These are phyloP conservation scores for Fraxinus nigra DNA, from an alignment of 305 asterid genomes.

Conservation along the genomic window DNA sequence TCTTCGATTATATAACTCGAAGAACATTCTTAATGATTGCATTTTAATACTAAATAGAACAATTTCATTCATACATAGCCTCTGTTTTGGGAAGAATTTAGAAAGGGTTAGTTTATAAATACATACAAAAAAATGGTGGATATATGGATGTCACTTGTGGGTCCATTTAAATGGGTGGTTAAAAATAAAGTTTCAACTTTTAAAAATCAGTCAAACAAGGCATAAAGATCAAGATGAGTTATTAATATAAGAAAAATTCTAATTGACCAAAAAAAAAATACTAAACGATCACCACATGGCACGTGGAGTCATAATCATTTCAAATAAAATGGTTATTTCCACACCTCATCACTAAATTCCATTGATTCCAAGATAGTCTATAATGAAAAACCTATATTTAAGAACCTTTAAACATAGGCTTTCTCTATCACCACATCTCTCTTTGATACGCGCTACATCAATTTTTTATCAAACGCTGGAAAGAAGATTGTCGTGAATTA, in stretches of 20 bases:
- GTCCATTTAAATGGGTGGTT: not conserved
- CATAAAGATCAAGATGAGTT: not conserved
- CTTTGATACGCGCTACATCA: not conserved
- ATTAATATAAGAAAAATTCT: not conserved
- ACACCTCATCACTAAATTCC: not conserved
- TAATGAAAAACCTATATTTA: not conserved
- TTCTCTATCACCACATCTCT: not conserved
- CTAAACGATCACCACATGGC: not conserved
- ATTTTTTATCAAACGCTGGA: not conserved
- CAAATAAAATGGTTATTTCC: not conserved
- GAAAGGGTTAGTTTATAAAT: not conserved
- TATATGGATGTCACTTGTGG: not conserved
- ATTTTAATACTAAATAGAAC: not conserved
- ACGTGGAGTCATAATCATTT: not conserved
- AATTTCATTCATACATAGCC: not conserved
- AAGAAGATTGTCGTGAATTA: not conserved
- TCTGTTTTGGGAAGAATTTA: not conserved
- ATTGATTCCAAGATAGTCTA: not conserved
- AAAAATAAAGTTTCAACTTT: not conserved
- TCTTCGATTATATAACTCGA: not conserved
- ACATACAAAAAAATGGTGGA: not conserved
- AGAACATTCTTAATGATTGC: not conserved
- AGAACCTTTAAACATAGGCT: not conserved
- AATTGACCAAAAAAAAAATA: not conserved
- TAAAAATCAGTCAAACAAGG: not conserved